Evolutionary conservation across 441 rosid species (phyloP).

Genomic region (Corymbia citriodora): DNA sequence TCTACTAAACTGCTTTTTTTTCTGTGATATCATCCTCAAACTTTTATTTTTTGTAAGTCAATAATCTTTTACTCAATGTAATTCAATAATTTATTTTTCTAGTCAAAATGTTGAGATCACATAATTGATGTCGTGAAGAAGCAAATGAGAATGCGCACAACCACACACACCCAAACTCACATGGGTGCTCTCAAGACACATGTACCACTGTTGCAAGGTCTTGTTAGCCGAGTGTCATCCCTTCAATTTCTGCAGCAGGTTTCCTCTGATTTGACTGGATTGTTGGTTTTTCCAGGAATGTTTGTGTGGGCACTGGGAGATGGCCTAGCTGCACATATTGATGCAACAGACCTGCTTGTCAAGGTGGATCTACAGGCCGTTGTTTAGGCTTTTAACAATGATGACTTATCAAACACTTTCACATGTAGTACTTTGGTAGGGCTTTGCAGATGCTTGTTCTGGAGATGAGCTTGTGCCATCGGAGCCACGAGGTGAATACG

Average conservation of each 20-base stretch:
- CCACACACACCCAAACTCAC: not conserved
- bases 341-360: not conserved
- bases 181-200: not conserved
- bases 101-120: not conserved
- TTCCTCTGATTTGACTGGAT: not conserved
- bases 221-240: not conserved
- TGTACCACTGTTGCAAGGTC: not conserved
- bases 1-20: not conserved
- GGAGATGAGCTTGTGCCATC: not conserved
- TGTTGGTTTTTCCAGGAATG: not conserved
- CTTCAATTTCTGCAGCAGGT: not conserved
- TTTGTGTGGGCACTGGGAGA: not conserved
- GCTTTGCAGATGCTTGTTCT: not conserved
- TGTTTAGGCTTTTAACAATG: not conserved
- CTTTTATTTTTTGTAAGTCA: not conserved
- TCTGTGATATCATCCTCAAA: not conserved
- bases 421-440: not conserved
- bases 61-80: not conserved
- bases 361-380: not conserved
- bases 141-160: not conserved
- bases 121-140: not conserved
- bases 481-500: not conserved
- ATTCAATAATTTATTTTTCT: not conserved
- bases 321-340: not conserved
- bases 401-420: not conserved